Evolutionary conservation across 140 eudicot species (phyloP).

Genomic region (Oenanthe javanica): DNA sequence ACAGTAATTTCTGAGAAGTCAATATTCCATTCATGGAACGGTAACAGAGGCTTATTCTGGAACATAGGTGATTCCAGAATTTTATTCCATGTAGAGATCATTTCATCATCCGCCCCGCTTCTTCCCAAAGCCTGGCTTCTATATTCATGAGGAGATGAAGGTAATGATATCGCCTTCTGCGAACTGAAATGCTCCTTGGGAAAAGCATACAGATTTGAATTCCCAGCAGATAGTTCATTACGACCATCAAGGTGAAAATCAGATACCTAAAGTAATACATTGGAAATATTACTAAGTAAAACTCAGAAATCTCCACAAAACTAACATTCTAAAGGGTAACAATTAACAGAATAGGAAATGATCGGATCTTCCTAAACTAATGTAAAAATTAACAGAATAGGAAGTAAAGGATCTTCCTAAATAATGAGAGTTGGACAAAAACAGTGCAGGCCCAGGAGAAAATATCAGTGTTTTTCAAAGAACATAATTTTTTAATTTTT

Average conservation of each 20-base stretch:
- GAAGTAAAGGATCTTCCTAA: neutral
- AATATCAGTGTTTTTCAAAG: neutral
- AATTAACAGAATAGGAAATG: neutral
- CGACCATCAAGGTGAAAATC: conserved; percentile 33
- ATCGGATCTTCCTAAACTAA: neutral
- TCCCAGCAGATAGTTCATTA: conserved; percentile 42
- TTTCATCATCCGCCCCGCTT: conserved; percentile 45
- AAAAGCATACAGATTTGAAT: conserved; percentile 37
- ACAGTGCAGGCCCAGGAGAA: neutral
- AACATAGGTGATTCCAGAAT: conserved; percentile 65
- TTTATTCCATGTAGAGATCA: conserved; percentile 75
- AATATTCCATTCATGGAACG: conserved; percentile 92
- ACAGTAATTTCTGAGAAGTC: conserved; percentile 85
- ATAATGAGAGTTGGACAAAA: neutral
- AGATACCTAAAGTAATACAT: conserved; percentile 35
- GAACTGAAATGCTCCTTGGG: conserved; percentile 57
- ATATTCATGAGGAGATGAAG: conserved; percentile 87
- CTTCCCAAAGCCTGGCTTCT: conserved; percentile 48
- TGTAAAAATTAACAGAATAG: neutral
- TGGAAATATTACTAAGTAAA: neutral
- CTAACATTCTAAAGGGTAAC: neutral
- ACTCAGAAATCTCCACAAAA: neutral
- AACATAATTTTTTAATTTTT: neutral
- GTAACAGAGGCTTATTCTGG: conserved; percentile 74
- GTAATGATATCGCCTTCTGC: conserved; percentile 86